These are phyloP conservation scores for Rhizodiscina lignyota DNA, from an alignment of 495 filamentous ascomycete genomes.

Conservation along the genomic window DNA sequence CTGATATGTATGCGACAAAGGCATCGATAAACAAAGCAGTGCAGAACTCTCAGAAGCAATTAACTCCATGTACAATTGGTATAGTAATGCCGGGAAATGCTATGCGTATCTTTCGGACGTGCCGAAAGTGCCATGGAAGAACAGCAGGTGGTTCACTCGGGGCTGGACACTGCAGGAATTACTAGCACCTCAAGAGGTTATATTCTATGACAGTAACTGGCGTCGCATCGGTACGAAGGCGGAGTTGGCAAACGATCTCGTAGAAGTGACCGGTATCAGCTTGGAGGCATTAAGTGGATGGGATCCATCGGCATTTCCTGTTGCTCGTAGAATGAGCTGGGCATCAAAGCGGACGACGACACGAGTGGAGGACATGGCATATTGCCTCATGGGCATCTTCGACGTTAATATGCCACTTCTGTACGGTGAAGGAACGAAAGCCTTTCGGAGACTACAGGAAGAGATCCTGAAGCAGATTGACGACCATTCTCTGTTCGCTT, in stretches of 20 bases:
- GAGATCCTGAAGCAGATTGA: slow-evolving; percentile 1
- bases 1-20: too few relatives aligned
- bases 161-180: too few relatives aligned
- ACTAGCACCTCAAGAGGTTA: not conserved
- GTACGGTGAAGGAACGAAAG: slow-evolving; percentile 1
- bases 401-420: slow-evolving; percentile 1
- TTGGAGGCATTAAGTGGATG: not conserved
- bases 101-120: slow-evolving; percentile 1
- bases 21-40: slow-evolving; percentile 1
- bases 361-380: slow-evolving; percentile 1
- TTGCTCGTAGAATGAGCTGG: not conserved
- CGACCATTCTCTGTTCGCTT: too few relatives aligned
- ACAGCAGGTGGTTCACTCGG: too few relatives aligned
- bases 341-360: not conserved
- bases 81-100: not conserved
- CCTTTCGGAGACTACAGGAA: not conserved
- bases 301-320: not conserved
- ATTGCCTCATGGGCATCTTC: not conserved
- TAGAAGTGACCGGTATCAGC: not conserved
- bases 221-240: not conserved
- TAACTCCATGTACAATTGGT: slow-evolving; percentile 1
- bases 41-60: too few relatives aligned
- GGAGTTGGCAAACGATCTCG: not conserved
- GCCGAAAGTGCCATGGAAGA: not conserved
- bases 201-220: slow-evolving; percentile 1